Evolutionary conservation across 345 rosid genomes (phyloP), one percentile per base, ranked within the genome.

Genomic region (Luvunga scandens): DNA sequence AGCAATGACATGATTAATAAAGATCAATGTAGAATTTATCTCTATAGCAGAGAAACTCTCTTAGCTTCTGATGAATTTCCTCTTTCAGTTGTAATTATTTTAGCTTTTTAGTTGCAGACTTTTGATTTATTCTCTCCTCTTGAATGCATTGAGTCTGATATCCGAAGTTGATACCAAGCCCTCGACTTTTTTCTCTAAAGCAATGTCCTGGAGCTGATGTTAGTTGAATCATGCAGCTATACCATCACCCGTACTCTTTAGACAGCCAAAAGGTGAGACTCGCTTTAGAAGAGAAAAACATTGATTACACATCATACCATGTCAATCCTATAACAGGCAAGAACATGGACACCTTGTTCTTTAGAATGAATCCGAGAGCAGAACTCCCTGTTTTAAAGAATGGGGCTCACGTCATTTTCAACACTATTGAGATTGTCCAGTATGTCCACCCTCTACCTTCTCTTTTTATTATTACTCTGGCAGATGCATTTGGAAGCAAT

Each of bases 301-400:
- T 95, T 34, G 99, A 93, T 76, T 95, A 95, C 85, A 92, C 98
- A 69, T 95, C 99, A 13, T 85, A 87, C 86, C 97, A 91, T 91
- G 92, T 87, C 73, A 95, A 90, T 81, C 97, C 98, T 36, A 77
- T 90, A 72, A 88, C 89, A 5, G 98, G 93, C 79, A 90, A 92
- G 88, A 91, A 90, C 78, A 89, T 93, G 92, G 92, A 88, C 69
- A 71, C 94, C n/a, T 90, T 89, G n/a, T 88, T 93, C 86, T 95
- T 93, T 80, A 83, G 89, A 82, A 90, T 83, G 88, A 95, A 93
- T 79, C 89, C 88, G 0, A 87, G 79, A 65, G 96, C 90, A 0
- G 92, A 80, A 78, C 91, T 92, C 75, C 99, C 94, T 4, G 93
- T 95, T 78, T 95, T 95, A 86, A 85, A 89, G 84, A 93, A 93